Base-by-base conservation (phyloP, 371 early-diverging fungal genomes). In the Mortierella sp. region DNA sequence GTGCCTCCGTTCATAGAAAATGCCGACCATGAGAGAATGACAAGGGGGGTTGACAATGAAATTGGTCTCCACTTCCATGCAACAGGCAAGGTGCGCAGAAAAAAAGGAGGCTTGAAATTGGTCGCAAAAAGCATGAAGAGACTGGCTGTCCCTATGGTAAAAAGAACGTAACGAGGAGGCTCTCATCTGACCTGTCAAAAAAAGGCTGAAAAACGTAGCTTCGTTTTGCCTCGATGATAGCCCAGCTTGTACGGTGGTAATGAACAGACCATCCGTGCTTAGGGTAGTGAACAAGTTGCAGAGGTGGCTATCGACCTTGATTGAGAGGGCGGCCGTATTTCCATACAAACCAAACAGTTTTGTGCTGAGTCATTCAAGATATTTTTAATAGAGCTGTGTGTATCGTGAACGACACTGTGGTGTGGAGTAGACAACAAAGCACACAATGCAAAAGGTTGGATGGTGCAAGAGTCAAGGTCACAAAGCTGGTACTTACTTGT, bases 91-190 rank as follows among this genome's bases (percentile, higher is more conserved):
- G 18, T 63, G 38, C 65, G 38, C 65, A 63, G 65, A 60, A 63
- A 63, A 63, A 63, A 63, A 63, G 65, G 65, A 63, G 65, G 38
- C 21, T 14, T 32, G 32, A 63, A 63, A 60, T 29, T 63, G 65
- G 60, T 21, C 2, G 7, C 32, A 63, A 63, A 32, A 32, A 60
- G 29, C 11, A 60, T 32, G 0, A 32, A 32, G 63, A 60, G 35
- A 8, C 65, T 6, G 16, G 16, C 5, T 51, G 32, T 35, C 38
- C 65, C 29, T 60, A 35, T 21, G 7, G 35, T 4, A 63, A 63
- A 63, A 32, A 63, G 32, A 60, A 60, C 63, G 18, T 5, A 35
- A 35, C 18, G 21, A 63, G 35, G 21, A 35, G 35, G 65, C 35
- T 21, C 65, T 63, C 65, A 63, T 38, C 35, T 63, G 65, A 63